These are phyloP conservation scores for Populus simonii DNA, from an alignment of 345 rosid species.

Conservation along the genomic window DNA sequence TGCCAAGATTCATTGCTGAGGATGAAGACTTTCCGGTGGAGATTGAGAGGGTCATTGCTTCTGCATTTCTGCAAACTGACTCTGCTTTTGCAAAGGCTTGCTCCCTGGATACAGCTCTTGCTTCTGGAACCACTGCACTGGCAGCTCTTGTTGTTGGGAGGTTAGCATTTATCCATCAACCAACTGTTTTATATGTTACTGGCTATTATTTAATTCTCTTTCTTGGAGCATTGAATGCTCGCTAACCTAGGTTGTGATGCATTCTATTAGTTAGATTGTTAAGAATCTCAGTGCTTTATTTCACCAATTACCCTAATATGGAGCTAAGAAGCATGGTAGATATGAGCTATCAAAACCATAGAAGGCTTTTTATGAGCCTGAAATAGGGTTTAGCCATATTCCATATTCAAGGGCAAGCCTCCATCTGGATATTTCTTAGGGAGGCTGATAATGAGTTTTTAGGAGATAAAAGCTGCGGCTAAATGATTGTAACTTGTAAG, in stretches of 20 bases:
- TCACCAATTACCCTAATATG: background rate
- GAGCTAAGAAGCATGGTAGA: background rate
- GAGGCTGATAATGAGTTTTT: background rate
- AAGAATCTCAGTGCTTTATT: background rate
- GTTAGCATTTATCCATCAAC: conserved; percentile 34
- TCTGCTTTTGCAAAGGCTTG: conserved; percentile 74
- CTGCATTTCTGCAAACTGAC: conserved; percentile 83
- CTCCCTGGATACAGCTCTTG: conserved; percentile 56
- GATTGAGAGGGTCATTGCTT: conserved; percentile 61
- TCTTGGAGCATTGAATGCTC: background rate
- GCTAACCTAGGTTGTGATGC: background rate
- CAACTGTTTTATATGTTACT: background rate
- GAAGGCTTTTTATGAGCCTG: background rate
- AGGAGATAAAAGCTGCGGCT: background rate
- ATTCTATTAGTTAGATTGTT: background rate
- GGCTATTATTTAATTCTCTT: background rate
- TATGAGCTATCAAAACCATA: background rate
- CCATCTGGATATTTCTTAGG: background rate
- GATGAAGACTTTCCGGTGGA: conserved; percentile 67
- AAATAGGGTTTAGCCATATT: background rate
- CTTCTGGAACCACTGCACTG: conserved; percentile 89
- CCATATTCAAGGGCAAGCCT: background rate
- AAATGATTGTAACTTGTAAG: background rate
- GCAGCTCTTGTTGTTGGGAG: conserved; percentile 79
- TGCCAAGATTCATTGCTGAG: conserved; percentile 66